phyloP scores from a whole-genome alignment of 352 stramenopile genomes.

The Elongisporangium undulatum region DNA sequence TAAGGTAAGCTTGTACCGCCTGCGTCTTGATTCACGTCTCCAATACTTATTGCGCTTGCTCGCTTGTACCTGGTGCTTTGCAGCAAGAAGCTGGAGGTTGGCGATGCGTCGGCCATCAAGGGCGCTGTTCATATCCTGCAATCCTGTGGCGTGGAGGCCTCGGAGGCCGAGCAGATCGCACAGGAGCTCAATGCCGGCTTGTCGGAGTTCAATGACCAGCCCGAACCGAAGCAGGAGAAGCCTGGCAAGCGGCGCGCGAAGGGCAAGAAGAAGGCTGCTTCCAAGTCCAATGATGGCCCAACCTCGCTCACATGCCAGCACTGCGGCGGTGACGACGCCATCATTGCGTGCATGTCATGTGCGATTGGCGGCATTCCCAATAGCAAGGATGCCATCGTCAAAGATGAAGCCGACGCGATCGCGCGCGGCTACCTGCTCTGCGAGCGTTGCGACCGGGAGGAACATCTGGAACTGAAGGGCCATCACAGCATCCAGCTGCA shows the following conservation, averaged over 20 bases:
- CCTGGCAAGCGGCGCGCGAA: slow-evolving; percentile 38
- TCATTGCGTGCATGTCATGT: slow-evolving; percentile 65
- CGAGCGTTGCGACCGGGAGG: slow-evolving; percentile 59
- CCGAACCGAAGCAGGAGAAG: slow-evolving; percentile 30
- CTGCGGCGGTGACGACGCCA: slow-evolving; percentile 60
- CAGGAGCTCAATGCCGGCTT: slow-evolving; percentile 52
- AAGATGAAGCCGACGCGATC: slow-evolving; percentile 45
- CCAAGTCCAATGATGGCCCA: slow-evolving; percentile 2
- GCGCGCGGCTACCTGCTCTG: slow-evolving; percentile 67
- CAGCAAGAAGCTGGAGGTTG: slow-evolving; percentile 77
- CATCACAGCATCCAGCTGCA: slow-evolving; percentile 53
- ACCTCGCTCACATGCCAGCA: slow-evolving; percentile 51
- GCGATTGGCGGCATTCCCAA: slow-evolving; percentile 16
- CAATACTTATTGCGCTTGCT: not conserved
- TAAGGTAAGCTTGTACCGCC: slow-evolving; percentile 27
- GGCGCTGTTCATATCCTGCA: slow-evolving; percentile 64
- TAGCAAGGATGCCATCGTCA: slow-evolving; percentile 27
- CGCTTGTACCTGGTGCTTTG: not conserved
- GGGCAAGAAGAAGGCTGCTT: slow-evolving; percentile 36
- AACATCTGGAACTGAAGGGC: slow-evolving; percentile 54
- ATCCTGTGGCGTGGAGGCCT: slow-evolving; percentile 53
- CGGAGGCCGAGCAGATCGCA: slow-evolving; percentile 49
- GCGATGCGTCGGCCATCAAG: slow-evolving; percentile 56
- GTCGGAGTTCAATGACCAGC: slow-evolving; percentile 28
- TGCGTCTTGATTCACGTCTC: not conserved